phyloP scores from a whole-genome alignment of 345 rosid genomes.

The Pugionium dolabratum region DNA sequence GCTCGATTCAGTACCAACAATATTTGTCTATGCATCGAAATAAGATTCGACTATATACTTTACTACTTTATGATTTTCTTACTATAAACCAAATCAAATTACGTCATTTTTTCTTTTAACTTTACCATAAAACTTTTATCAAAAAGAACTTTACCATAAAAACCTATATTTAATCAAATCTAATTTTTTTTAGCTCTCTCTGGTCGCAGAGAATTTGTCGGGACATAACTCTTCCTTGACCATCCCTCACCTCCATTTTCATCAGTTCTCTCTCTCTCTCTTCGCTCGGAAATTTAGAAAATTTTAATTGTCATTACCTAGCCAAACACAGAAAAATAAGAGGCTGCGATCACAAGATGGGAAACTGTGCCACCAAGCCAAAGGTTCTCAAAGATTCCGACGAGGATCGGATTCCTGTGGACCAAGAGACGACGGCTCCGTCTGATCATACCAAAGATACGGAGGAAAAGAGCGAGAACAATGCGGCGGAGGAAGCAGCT shows the following conservation, averaged over 20 bases:
- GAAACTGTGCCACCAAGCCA: conserved; percentile 42
- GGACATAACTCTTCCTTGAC: conserved; percentile 38
- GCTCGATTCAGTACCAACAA: conserved; percentile 10
- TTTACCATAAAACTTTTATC: neutral
- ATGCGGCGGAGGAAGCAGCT: conserved; percentile 19
- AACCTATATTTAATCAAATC: conserved; percentile 29
- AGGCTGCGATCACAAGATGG: conserved; percentile 27
- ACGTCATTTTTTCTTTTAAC: conserved; percentile 8
- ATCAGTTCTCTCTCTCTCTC: conserved; percentile 8
- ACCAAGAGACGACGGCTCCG: conserved; percentile 24
- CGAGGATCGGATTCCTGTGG: conserved; percentile 32
- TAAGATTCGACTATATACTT: conserved; percentile 18
- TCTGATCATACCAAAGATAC: conserved; percentile 12
- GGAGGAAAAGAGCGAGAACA: neutral
- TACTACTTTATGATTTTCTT: neutral
- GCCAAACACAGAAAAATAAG: neutral
- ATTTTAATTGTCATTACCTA: conserved; percentile 2
- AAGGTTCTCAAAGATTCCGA: conserved; percentile 44
- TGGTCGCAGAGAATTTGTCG: conserved; percentile 36
- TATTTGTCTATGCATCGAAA: conserved; percentile 6
- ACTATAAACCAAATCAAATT: conserved; percentile 5
- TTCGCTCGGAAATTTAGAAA: conserved; percentile 11
- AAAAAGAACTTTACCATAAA: conserved; percentile 1
- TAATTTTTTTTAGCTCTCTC: conserved; percentile 10
- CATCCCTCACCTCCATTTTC: conserved; percentile 31